phyloP scores from a whole-genome alignment of 805 yeast genomes.

The Starmerella scarabaei region DNA sequence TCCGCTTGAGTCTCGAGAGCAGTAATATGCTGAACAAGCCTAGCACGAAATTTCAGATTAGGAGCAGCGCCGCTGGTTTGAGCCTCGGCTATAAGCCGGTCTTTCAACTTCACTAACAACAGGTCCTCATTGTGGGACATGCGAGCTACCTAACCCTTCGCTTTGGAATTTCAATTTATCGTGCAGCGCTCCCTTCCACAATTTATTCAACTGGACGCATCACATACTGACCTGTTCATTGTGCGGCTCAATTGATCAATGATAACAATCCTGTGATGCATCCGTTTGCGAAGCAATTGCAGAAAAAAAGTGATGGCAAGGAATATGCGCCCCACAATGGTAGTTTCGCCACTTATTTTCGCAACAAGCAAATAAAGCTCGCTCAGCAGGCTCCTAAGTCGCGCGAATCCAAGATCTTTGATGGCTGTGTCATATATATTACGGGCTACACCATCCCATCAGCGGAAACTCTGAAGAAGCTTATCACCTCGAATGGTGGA shows the following conservation, averaged over 20 bases:
- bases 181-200: too few relatives aligned
- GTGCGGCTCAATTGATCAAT: too few relatives aligned
- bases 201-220: too few relatives aligned
- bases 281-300: conserved; percentile 15
- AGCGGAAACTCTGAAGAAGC: conserved; percentile 52
- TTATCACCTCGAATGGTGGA: conserved; percentile 73
- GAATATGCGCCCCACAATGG: conserved; percentile 30
- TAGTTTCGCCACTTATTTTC: conserved; percentile 53
- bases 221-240: too few relatives aligned
- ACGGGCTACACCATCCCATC: conserved; percentile 83
- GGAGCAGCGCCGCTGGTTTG: conserved; percentile 3
- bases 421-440: conserved; percentile 56
- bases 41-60: conserved; percentile 3
- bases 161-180: too few relatives aligned
- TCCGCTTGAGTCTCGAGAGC: conserved; percentile 5
- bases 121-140: conserved; percentile 17
- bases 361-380: conserved; percentile 48
- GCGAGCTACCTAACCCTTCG: too few relatives aligned
- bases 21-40: conserved; percentile 5
- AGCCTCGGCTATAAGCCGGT: conserved; percentile 8
- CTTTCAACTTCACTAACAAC: conserved; percentile 11
- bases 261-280: conserved; percentile 12
- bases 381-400: conserved; percentile 30
- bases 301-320: conserved; percentile 11
- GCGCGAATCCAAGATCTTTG: conserved; percentile 39